Evolutionary conservation across 1,284 basidiomycete species (phyloP).

Genomic region (Kalmanozyma brasiliensis): DNA sequence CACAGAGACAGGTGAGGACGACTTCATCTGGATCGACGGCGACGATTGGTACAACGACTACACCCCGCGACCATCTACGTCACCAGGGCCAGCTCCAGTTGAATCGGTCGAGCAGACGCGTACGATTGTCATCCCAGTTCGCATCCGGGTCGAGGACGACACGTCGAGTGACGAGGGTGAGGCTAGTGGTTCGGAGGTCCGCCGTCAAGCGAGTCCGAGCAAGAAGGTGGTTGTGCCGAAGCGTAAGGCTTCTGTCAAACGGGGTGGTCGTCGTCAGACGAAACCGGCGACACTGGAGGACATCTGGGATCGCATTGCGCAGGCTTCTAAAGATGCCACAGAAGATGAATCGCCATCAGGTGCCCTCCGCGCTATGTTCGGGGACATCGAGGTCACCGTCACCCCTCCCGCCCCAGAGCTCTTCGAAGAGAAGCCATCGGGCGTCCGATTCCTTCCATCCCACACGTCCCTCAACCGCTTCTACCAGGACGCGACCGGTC

Average conservation of each 20-base stretch:
- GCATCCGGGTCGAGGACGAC: slow-evolving; percentile 33
- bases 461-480: too few species aligned
- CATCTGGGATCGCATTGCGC: slow-evolving; percentile 26
- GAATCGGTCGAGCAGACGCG: slow-evolving; percentile 9
- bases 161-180: slow-evolving; percentile 39
- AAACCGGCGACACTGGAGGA: slow-evolving; percentile 34
- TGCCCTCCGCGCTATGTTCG: slow-evolving; percentile 28
- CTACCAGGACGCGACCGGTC: slow-evolving; percentile 15
- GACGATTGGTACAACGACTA: too few species aligned
- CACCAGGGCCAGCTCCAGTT: too few species aligned
- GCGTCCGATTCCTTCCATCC: slow-evolving; percentile 15
- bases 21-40: too few species aligned
- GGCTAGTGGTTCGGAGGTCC: slow-evolving; percentile 30
- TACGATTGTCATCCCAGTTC: slow-evolving; percentile 23
- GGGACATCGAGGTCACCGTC: slow-evolving; percentile 34
- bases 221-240: slow-evolving; percentile 15
- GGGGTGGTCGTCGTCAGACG: slow-evolving; percentile 17
- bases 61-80: too few species aligned
- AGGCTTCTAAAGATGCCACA: not conserved
- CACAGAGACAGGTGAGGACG: too few species aligned
- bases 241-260: slow-evolving; percentile 14
- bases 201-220: slow-evolving; percentile 19
- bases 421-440: slow-evolving; percentile 17
- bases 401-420: slow-evolving; percentile 38
- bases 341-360: slow-evolving; percentile 1